Evolutionary conservation across 139 green algal genomes (phyloP), one percentile per base, ranked within the genome.

Genomic region (Asterochloris erici): DNA sequence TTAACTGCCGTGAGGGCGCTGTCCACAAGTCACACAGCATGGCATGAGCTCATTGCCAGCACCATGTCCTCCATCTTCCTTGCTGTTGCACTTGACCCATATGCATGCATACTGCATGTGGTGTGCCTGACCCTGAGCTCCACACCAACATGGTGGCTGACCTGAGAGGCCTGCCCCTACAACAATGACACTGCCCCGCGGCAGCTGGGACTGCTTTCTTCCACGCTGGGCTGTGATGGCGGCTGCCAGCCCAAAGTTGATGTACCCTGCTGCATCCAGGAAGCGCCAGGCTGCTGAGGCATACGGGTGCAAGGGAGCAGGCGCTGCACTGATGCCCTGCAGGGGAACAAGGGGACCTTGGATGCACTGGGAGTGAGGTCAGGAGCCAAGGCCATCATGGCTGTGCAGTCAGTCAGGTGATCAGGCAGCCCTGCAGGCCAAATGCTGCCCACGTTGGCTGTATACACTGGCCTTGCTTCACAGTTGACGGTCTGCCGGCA

Each of bases 141-240:
- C 38, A 6, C 38, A 54, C 38, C 38, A 54, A 69, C 17, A 21
- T 71, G 17, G 21, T 71, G 11, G 14, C 28, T 80, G 82, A 92
- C 92, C 92, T 85, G 95, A 89, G 24, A 98, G 84, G 0, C 97
- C 96, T 15, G 96, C 95, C 4, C 96, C 96, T 4, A 99, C 81
- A 1, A 99, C 91, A 10, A 99, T 78, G 0, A 99, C 92, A 12
- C 84, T 87, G 21, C 91, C 87, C 0, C 77, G 83, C 24, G 74
- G 74, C 38, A 38, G 26, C 27, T 63, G n/a, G 24, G 14, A 16
- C 82, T 47, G 12, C 54, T 27, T 0, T 24, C 29, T 24, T 61
- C 23, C 61, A 78, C 71, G 63, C 84, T 64, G 11, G 66, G 54
- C 47, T 16, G 75, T 84, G 62, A 92, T 84, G 0, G 79, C 82